Base-by-base conservation (phyloP, 345 rosid species). In the Gossypium arboreum region DNA sequence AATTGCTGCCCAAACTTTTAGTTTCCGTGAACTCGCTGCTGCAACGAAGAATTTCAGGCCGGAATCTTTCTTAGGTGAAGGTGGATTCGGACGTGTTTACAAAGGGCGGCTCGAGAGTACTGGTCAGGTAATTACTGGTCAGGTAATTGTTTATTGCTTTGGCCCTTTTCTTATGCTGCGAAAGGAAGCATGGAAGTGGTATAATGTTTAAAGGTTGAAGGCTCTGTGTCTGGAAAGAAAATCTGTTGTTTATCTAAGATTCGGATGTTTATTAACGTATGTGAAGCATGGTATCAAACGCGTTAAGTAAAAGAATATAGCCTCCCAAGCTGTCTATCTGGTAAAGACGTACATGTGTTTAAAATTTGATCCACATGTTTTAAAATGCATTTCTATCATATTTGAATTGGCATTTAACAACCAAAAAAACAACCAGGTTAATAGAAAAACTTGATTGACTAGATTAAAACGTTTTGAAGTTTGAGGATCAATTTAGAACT, bases 31-130 rank as follows among this genome's bases (percentile, higher is more conserved):
- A 72, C 97, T 95, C 72, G 97, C 92, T 11, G 91, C 88, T 43
- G 99, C 99, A 9, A 93, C 99, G 51, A 87, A 86, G 81, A 90
- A 95, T 88, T 93, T 95, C 78, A 87, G 88, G 80, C 92, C 90
- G 0, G 99, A 95, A 73, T 90, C 88, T 64, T 95, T 93, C 84
- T 64, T 95, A 73, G 99, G 99, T 8, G 99, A 95, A 91, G 99
- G 99, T 55, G 97, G 99, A 45, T 95, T 95, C 25, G 99, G 99
- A 10, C 97, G 87, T 66, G 99, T 95, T 24, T 91, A 95, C 84
- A 95, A 89, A 77, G 99, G 99, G 22, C 79, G 77, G 44, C 96
- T 95, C 43, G 98, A 93, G 79, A 89, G 84, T 85, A 93, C 97
- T 52, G 93, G 93, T 78, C 99, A 95, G 96, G 99, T 95, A 85